These are phyloP conservation scores for Hirsutella minnesotensis DNA, from an alignment of 2,329 filamentous ascomycete species.

Conservation along the genomic window DNA sequence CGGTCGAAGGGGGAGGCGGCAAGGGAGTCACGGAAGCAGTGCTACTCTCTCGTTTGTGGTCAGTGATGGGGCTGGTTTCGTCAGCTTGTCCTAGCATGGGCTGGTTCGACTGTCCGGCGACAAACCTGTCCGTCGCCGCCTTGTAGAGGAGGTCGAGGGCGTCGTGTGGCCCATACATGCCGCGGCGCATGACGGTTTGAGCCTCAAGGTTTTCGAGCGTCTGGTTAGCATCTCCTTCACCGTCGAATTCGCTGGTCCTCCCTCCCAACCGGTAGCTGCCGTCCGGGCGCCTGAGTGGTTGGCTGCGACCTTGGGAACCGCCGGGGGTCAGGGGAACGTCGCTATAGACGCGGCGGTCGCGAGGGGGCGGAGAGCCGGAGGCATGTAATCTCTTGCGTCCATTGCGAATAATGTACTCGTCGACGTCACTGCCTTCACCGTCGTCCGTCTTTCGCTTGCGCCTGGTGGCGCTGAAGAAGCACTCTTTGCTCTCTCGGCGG, in stretches of 20 bases:
- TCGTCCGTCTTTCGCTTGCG: conserved; percentile 75
- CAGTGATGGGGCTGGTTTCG: conserved; percentile 11
- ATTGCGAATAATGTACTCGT: conserved; percentile 62
- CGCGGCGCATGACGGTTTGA: conserved; percentile 51
- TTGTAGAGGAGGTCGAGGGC: conserved; percentile 86
- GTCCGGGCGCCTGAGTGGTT: conserved; percentile 54
- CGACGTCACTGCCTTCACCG: conserved; percentile 36
- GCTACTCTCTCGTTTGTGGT: conserved; percentile 19
- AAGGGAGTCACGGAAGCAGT: conserved; percentile 12
- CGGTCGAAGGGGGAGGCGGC: conserved; percentile 7
- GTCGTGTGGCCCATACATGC: conserved; percentile 85
- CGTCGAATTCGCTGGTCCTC: conserved; percentile 23
- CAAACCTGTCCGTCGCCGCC: conserved; percentile 56
- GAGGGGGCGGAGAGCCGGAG: conserved; percentile 28
- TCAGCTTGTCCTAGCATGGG: conserved; percentile 3
- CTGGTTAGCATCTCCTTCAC: conserved; percentile 43
- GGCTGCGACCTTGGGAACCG: conserved; percentile 50
- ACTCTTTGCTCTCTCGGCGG: conserved; percentile 88
- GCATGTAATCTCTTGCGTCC: conserved; percentile 55
- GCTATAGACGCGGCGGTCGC: conserved; percentile 34
- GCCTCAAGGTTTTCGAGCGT: conserved; percentile 55
- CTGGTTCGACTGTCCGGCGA: conserved; percentile 12
- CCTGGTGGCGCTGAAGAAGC: conserved; percentile 89
- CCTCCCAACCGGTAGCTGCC: conserved; percentile 17
- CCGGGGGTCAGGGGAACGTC: conserved; percentile 51